Evolutionary conservation across 2,329 filamentous ascomycete genomes (phyloP).

Genomic region (Hymenoscyphus linearis): DNA sequence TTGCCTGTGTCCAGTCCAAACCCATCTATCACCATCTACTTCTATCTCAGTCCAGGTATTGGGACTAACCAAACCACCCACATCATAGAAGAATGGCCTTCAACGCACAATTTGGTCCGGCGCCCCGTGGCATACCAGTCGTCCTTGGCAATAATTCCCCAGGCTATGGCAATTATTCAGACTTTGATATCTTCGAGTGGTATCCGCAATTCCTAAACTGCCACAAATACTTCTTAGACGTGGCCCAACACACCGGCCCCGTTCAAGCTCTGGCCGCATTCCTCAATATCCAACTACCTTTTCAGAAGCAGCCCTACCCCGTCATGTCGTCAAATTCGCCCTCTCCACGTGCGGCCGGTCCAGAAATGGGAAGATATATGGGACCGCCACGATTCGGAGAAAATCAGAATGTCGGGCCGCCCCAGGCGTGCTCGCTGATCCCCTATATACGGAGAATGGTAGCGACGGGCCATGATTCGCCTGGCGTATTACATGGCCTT

Average conservation of each 20-base stretch:
- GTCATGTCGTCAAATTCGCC: slow-evolving; percentile 37
- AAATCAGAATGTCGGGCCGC: slow-evolving; percentile 17
- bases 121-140: slow-evolving; percentile 11
- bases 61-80: not conserved
- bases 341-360: slow-evolving; percentile 34
- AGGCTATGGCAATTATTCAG: slow-evolving; percentile 17
- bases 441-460: slow-evolving; percentile 89
- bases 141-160: slow-evolving; percentile 12
- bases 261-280: slow-evolving; percentile 87
- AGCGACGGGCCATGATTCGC: slow-evolving; percentile 84
- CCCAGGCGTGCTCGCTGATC: slow-evolving; percentile 58
- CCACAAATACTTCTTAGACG: slow-evolving; percentile 84
- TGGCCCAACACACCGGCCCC: slow-evolving; percentile 75
- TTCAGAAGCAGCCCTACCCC: slow-evolving; percentile 57
- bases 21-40: not conserved
- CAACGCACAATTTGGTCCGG: slow-evolving; percentile 14
- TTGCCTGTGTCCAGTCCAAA: not conserved
- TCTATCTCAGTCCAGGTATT: not conserved
- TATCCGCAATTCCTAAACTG: slow-evolving; percentile 87
- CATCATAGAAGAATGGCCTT: slow-evolving; percentile 19
- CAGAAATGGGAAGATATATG: slow-evolving; percentile 15
- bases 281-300: slow-evolving; percentile 87
- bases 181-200: slow-evolving; percentile 82
- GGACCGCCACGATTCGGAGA: slow-evolving; percentile 27
- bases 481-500: slow-evolving; percentile 84